Conservation (phyloP, 2,329 filamentous ascomycete species). For the Zasmidium cellare region DNA sequence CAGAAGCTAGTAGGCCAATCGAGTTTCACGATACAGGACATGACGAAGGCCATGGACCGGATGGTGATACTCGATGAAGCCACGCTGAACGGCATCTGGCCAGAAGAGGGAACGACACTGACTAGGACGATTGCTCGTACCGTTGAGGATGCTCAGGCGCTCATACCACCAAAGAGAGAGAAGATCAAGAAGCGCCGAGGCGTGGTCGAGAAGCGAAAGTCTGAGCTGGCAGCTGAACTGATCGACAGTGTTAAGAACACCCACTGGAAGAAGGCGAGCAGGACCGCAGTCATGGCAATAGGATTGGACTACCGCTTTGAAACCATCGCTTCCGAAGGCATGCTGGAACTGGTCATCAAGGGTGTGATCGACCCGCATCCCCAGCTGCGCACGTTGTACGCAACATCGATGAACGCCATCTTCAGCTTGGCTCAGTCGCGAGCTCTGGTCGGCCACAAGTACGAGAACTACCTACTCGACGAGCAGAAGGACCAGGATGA, state of each 20-base stretch:
- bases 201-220: constrained; percentile 81
- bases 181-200: constrained; percentile 74
- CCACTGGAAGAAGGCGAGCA: constrained; percentile 94
- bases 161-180: constrained; percentile 67
- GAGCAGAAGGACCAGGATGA: constrained; percentile 77
- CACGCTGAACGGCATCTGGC: constrained; percentile 70
- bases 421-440: constrained; percentile 88
- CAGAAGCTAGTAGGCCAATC: constrained; percentile 82
- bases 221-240: constrained; percentile 75
- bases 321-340: constrained; percentile 74
- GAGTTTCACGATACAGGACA: constrained; percentile 84
- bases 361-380: constrained; percentile 92
- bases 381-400: constrained; percentile 76
- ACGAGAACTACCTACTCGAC: constrained; percentile 81
- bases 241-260: constrained; percentile 73
- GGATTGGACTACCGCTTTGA: constrained; percentile 93
- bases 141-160: constrained; percentile 58
- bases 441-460: constrained; percentile 81
- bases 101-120: constrained; percentile 41
- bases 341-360: constrained; percentile 78
- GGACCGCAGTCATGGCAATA: constrained; percentile 86
- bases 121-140: constrained; percentile 34
- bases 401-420: constrained; percentile 70
- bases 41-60: constrained; percentile 82
- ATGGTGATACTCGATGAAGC: constrained; percentile 78